Percentiles rank a stretch among this genome's conserved stretches.
These are phyloP conservation scores for Mycena epipterygia DNA, from an alignment of 768 basidiomycete species.

Conservation along the genomic window DNA sequence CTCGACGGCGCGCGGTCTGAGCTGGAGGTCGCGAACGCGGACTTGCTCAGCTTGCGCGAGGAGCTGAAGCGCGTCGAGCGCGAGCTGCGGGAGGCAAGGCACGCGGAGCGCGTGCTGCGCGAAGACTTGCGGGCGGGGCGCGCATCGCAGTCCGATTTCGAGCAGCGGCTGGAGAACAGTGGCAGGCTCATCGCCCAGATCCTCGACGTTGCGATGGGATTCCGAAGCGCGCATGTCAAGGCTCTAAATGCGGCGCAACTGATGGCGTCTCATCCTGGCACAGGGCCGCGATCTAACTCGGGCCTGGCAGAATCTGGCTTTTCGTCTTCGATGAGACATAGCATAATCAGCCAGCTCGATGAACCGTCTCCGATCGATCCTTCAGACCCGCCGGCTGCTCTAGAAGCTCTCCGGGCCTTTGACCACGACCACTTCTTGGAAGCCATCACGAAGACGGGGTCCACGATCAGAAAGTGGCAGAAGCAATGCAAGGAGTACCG, in stretches of 20 bases:
- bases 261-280: slow-evolving; percentile 67
- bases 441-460: slow-evolving; percentile 83
- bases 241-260: slow-evolving; percentile 74
- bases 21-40: slow-evolving; percentile 74
- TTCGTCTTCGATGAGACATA: slow-evolving; percentile 66
- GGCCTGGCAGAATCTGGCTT: slow-evolving; percentile 65
- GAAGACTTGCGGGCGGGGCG: slow-evolving; percentile 82
- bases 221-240: slow-evolving; percentile 83
- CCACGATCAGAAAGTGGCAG: slow-evolving; percentile 95
- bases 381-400: slow-evolving; percentile 76
- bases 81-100: slow-evolving; percentile 76
- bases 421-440: slow-evolving; percentile 91
- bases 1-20: slow-evolving; percentile 74
- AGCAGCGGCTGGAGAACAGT: slow-evolving; percentile 75
- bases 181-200: slow-evolving; percentile 85
- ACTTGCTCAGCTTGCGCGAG: slow-evolving; percentile 77
- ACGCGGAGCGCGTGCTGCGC: slow-evolving; percentile 76
- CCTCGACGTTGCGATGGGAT: slow-evolving; percentile 82
- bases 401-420: slow-evolving; percentile 79
- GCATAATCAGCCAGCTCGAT: slow-evolving; percentile 63
- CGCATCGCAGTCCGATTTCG: slow-evolving; percentile 75
- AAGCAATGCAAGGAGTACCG: slow-evolving; percentile 97
- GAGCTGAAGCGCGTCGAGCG: slow-evolving; percentile 80
- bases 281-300: slow-evolving; percentile 55
- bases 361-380: slow-evolving; percentile 86